Evolutionary conservation across 108 stramenopile species (phyloP), one percentile per base, ranked within the genome.

Genomic region (Pseudonitzschia multiseries): DNA sequence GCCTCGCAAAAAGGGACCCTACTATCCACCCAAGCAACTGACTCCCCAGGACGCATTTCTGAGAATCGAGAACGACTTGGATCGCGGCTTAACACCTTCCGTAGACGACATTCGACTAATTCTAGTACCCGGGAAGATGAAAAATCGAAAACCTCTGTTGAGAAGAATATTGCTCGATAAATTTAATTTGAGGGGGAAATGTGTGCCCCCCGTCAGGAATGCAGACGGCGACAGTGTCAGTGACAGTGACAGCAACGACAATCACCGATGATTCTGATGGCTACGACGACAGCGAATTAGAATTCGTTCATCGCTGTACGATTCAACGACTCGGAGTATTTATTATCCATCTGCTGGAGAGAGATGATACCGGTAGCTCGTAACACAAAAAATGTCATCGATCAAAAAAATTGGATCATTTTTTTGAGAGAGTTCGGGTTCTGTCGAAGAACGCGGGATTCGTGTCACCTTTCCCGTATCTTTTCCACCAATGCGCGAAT

Each of bases 181-280:
- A 51, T 89, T 84, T 69, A 72, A 72, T 64, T 69, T 93, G 69
- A 65, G 83, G 48, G 93, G 93, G 18, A 91, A 88, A 69, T 93
- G 89, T 65, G 74, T 91, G 21, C 90, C 89, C n/a, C 61, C 32
- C 14, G 40, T 62, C n/a, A 6, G 18, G 18, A 62, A 12, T 15
- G 10, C 8, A 54, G 53, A 24, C 22, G 53, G 53, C 24, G 24
- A 54, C 24, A 14, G 14, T 54, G 53, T 24, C 15, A 8, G 6
- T 36, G 36, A n/a, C n/a, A n/a, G n/a, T n/a, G n/a, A n/a, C n/a
- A n/a, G n/a, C n/a, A n/a, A n/a, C n/a, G n/a, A n/a, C n/a, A n/a
- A n/a, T n/a, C n/a, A n/a, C n/a, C 52, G 52, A 56, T 20, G 54
- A 56, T 4, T 26, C 21, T 2, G 22, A 56, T 12, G 54, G 10